Evolutionary conservation across 1,284 basidiomycete species (phyloP), one percentile per base, ranked within the genome.

Genomic region (Ceratobasidium sp.): DNA sequence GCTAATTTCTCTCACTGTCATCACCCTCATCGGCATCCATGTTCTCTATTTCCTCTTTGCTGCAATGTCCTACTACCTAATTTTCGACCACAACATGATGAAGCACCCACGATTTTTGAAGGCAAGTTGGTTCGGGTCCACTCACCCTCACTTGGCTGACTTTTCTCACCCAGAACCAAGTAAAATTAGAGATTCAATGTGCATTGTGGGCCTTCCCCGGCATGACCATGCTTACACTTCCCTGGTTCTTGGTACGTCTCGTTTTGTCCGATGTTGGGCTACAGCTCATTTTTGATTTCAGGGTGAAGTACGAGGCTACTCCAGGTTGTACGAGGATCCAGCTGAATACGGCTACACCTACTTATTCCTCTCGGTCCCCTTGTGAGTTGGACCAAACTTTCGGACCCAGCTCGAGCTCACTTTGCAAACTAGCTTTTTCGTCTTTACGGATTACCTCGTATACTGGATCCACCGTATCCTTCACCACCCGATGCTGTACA

Each of bases 81-180:
- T 99, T 71, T 99, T 98, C 86, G 96, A 99, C 81, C 91, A 95
- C 75, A 88, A 96, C 27, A 94, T 99, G 88, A 95, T 95, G 88
- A 86, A 87, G 56, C 96, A 99, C 80, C 97, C 96, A 0, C 86
- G 91, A 34, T 99, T 96, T 82, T 83, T 97, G 64, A 91, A 93
- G 76, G 62, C 45, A 29, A 52, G 60, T 34, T 12, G 22, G 25
- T 13, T 10, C 8, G 43, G 86, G 93, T 76, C 96, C 98, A 79
- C 15, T 2, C 17, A 85, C 94, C 72, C 12, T 2, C 5, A 42
- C 50, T 50, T 15, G 10, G 25, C 40, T 56, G 1, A 60, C 25
- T 8, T 13, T 32, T 22, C 80, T 77, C 74, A 73, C 81, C 54
- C 78, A 79, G 70, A 81, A 83, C 74, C 85, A 87, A 76, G 80